Base-by-base conservation (phyloP, 2,329 filamentous ascomycete species). In the Pseudogymnoascus sp. region DNA sequence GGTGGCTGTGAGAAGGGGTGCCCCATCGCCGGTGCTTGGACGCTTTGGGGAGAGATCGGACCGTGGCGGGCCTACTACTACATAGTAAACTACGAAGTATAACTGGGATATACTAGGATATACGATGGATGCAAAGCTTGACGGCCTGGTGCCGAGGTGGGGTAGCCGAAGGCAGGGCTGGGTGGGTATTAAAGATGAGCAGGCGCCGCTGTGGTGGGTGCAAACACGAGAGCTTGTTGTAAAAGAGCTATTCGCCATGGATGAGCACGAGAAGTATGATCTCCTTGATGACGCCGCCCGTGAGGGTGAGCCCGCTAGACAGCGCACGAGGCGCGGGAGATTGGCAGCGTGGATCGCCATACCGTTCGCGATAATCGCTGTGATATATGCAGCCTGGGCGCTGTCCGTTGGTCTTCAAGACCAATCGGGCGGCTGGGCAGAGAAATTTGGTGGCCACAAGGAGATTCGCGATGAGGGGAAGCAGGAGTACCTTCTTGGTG, bases 401-500 rank as follows among this genome's bases (percentile, higher is more conserved):
- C 20, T 58, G 16, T 38, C 57, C 20, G 18, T 37, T 58, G 32
- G 32, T 38, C 20, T 39, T 18, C 32, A 16, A 2, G 57, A 38
- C 5, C 32, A 54, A 32, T 18, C 57, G 20, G 34, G n/a, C 7
- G 22, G 57, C 32, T 58, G 57, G 57, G 18, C 20, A 8, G 32
- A 58, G 12, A 37, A 25, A 9, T 38, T 58, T 38, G 28, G 37
- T 16, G 38, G 16, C 34, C 16, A 35, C 50, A 4, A 57, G 57
- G 35, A 57, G 57, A 18, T 54, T 64, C 30, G 9, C 62, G 34
- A 62, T 39, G 6, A 64, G 61, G 14, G 64, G 65, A 18, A 69
- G 64, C 58, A 58, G 18, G 61, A 77, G 64, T 89, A 88, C 68
- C 71, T 89, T 6, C 73, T 90, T 18, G 87, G 87, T 20, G 84